Conservation (phyloP, 805 yeast genomes). For the Suhomyces pyralidae region DNA sequence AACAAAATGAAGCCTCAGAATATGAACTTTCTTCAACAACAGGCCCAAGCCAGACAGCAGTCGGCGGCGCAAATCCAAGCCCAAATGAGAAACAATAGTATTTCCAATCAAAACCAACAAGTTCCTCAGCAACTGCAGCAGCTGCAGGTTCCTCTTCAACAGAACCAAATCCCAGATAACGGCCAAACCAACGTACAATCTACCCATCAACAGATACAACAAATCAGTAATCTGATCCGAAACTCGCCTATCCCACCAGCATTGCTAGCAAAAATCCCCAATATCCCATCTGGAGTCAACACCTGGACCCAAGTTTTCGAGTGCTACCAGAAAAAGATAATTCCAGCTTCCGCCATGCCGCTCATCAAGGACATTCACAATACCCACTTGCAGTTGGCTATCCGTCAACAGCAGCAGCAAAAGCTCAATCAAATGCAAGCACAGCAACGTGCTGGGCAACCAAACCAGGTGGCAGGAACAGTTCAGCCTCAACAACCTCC, state of each 20-base stretch:
- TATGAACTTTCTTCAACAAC: slow-evolving; percentile 36
- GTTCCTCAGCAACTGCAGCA: slow-evolving; percentile 3
- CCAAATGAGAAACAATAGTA: slow-evolving; percentile 15
- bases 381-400: slow-evolving; percentile 58
- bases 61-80: slow-evolving; percentile 45
- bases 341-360: slow-evolving; percentile 57
- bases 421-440: slow-evolving; percentile 25
- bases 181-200: slow-evolving; percentile 3
- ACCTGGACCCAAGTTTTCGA: slow-evolving; percentile 82
- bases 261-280: slow-evolving; percentile 64
- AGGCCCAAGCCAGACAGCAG: slow-evolving; percentile 51
- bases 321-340: slow-evolving; percentile 52
- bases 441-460: slow-evolving; percentile 8
- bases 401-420: slow-evolving; percentile 49
- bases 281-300: slow-evolving; percentile 69
- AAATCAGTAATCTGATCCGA: slow-evolving; percentile 46
- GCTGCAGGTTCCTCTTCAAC: slow-evolving; percentile 5
- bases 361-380: slow-evolving; percentile 65
- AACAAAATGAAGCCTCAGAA: slow-evolving; percentile 16
- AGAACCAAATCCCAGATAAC: slow-evolving; percentile 11
- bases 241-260: slow-evolving; percentile 71
- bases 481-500: slow-evolving; percentile 6
- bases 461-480: slow-evolving; percentile 4
- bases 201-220: slow-evolving; percentile 37
- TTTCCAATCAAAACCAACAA: neutral